These are phyloP conservation scores for Amanita thiersii DNA, from an alignment of 768 basidiomycete genomes.

Conservation along the genomic window DNA sequence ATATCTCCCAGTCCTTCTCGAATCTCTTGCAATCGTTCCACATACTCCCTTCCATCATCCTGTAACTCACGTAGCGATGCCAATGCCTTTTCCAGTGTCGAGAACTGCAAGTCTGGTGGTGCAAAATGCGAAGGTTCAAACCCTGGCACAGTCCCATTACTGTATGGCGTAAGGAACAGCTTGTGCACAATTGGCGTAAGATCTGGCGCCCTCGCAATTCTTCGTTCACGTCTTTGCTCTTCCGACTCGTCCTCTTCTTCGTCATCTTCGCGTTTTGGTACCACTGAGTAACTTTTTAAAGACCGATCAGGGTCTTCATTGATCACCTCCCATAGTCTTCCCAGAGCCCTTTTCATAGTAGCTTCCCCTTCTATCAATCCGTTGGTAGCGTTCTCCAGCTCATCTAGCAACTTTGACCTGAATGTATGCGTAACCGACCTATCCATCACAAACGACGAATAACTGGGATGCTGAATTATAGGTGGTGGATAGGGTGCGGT, in stretches of 20 bases:
- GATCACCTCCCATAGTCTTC: constrained; percentile 76
- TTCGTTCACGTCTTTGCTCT: constrained; percentile 23
- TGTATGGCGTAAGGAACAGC: constrained; percentile 49
- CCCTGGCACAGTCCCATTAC: constrained; percentile 36
- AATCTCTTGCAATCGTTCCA: constrained; percentile 78
- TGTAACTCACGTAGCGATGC: constrained; percentile 71
- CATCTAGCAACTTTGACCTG: constrained; percentile 68
- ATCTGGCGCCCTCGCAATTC: constrained; percentile 55
- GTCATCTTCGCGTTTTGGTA: constrained; percentile 65
- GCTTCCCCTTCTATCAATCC: constrained; percentile 81
- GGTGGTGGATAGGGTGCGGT: constrained; percentile 70
- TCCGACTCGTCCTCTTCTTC: constrained; percentile 48
- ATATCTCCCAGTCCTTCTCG: constrained; percentile 74
- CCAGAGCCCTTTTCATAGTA: constrained; percentile 62
- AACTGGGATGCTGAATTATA: constrained; percentile 59
- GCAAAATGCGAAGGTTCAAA: constrained; percentile 59
- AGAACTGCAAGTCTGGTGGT: constrained; percentile 57
- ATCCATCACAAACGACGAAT: constrained; percentile 82
- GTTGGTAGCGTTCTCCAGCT: constrained; percentile 76
- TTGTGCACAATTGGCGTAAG: constrained; percentile 59
- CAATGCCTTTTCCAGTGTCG: constrained; percentile 67
- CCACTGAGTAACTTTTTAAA: constrained; percentile 28
- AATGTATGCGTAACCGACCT: constrained; percentile 79
- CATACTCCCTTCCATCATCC: constrained; percentile 83
- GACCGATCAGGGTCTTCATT: constrained; percentile 54